Conservation (phyloP, 257 asterid species). For the Forsythia suspensa region DNA sequence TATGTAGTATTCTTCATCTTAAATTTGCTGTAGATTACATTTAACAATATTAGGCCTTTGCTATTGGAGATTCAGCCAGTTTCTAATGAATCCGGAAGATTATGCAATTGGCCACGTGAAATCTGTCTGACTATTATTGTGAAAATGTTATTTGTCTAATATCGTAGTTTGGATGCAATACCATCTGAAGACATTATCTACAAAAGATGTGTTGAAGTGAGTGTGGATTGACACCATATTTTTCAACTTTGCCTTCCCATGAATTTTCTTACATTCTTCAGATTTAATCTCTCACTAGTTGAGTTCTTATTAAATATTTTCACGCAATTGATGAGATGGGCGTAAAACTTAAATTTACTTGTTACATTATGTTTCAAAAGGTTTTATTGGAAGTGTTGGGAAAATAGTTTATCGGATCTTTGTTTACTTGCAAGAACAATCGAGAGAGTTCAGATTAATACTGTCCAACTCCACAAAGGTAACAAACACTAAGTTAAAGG, state of each 20-base stretch:
- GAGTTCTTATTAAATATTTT: not conserved
- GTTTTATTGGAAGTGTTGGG: too few relatives aligned
- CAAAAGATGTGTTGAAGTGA: not conserved
- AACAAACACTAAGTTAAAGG: too few relatives aligned
- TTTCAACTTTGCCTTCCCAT: not conserved
- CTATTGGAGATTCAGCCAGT: not conserved
- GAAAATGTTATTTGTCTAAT: not conserved
- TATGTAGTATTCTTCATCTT: not conserved
- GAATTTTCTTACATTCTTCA: not conserved
- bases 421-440: too few relatives aligned
- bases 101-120: not conserved
- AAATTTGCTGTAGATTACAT: not conserved
- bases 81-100: not conserved
- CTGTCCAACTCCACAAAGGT: too few relatives aligned
- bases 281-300: not conserved
- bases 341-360: not conserved
- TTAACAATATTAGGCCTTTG: not conserved
- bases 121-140: not conserved
- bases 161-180: not conserved
- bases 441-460: too few relatives aligned
- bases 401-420: too few relatives aligned
- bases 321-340: not conserved
- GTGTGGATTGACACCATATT: not conserved
- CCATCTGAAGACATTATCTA: not conserved
- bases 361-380: not conserved